Evolutionary conservation across 1,284 basidiomycete genomes (phyloP).

Genomic region (Trichosporon sp.): DNA sequence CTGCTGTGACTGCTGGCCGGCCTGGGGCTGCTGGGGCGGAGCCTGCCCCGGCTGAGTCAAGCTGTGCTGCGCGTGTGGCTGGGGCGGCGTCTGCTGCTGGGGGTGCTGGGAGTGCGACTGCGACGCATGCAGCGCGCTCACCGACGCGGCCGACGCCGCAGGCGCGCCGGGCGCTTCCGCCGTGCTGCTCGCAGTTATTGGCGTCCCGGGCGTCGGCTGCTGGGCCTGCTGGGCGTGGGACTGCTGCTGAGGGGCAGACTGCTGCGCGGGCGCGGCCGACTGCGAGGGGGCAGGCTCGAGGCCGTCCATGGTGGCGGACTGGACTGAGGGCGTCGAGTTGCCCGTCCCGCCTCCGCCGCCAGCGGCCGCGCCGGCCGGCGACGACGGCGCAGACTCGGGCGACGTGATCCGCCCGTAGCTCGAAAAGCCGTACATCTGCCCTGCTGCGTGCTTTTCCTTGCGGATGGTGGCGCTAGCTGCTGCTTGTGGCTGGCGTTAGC

Average conservation of each 20-base stretch:
- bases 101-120: background rate
- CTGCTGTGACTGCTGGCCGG: background rate
- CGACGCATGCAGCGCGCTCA: background rate
- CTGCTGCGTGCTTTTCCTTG: too few relatives aligned
- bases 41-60: background rate
- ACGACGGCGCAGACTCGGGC: conserved; percentile 1
- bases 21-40: background rate
- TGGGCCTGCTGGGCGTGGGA: background rate
- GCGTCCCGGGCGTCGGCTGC: background rate
- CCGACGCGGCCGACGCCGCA: too few relatives aligned
- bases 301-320: background rate
- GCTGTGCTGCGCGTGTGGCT: background rate
- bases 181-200: background rate
- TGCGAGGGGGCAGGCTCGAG: background rate
- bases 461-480: too few relatives aligned
- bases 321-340: background rate
- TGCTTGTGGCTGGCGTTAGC: too few relatives aligned
- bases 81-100: background rate
- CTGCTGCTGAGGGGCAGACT: background rate
- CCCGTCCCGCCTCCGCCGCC: background rate
- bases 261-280: background rate
- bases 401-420: background rate
- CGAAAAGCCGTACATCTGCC: background rate
- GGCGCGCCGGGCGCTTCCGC: too few relatives aligned
- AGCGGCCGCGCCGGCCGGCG: background rate